Percentiles rank a stretch among this genome's conserved stretches.
Evolutionary conservation across 495 filamentous ascomycete species (phyloP).

Genomic region (Bryoglossum gracile): DNA sequence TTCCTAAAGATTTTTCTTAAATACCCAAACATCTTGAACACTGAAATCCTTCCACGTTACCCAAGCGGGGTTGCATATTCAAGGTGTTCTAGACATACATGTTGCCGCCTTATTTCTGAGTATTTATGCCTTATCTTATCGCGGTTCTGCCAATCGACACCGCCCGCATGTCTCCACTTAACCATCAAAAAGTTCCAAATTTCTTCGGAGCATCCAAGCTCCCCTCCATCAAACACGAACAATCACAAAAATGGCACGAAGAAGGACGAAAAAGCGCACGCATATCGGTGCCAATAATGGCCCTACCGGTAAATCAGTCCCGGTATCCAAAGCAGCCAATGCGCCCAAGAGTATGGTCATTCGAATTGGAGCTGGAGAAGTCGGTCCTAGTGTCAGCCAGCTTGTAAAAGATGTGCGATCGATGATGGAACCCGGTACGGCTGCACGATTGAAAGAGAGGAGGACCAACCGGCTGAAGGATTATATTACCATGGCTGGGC

Average conservation of each 20-base stretch:
- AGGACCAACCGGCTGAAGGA: conserved; percentile 84
- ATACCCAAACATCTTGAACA: too few relatives aligned
- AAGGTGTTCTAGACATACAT: too few relatives aligned
- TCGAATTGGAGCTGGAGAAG: conserved; percentile 87
- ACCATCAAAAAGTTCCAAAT: too few relatives aligned
- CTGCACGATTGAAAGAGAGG: conserved; percentile 78
- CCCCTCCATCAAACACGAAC: too few relatives aligned
- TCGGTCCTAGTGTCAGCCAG: conserved; percentile 85
- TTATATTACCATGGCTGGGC: conserved; percentile 92
- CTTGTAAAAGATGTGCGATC: conserved; percentile 83
- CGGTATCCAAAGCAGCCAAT: conserved; percentile 18
- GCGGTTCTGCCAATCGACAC: too few relatives aligned
- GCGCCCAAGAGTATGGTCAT: conserved; percentile 96
- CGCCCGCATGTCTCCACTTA: too few relatives aligned
- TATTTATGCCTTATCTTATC: too few relatives aligned
- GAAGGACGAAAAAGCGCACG: conserved; percentile 82
- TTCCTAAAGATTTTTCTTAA: too few relatives aligned
- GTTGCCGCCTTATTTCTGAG: too few relatives aligned
- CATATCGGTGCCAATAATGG: conserved; percentile 64
- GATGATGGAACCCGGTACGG: conserved; percentile 95
- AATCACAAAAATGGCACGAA: conserved; percentile 85
- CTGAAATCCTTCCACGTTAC: too few relatives aligned
- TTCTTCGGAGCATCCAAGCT: too few relatives aligned
- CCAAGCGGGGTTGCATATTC: too few relatives aligned
- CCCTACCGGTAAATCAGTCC: conserved; percentile 23